Conservation (phyloP, 345 rosid genomes). For the Tarenaya hassleriana region DNA sequence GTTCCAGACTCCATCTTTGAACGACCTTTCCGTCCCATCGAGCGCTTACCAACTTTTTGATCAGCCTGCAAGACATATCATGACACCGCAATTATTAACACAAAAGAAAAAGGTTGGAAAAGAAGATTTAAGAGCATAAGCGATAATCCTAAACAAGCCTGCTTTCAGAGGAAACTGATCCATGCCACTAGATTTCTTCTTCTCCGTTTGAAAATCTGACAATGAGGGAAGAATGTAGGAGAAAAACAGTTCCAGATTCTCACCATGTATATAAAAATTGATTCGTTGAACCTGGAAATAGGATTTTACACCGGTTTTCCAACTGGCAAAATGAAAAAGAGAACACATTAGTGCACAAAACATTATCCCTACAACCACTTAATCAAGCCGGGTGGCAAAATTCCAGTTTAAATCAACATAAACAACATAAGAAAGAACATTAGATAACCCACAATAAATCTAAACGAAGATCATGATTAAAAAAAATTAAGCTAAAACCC, state of each 20-base stretch:
- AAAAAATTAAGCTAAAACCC: no score
- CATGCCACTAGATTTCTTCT: not conserved
- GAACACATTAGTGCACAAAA: conserved; percentile 15
- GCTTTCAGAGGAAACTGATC: not conserved
- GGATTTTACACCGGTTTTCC: conserved; percentile 14
- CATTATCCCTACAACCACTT: not conserved
- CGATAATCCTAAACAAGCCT: not conserved
- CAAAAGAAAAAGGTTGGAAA: not conserved
- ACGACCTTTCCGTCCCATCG: conserved; percentile 36
- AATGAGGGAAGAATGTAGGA: not conserved
- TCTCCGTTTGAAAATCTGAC: not conserved
- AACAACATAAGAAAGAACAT: conserved; percentile 16
- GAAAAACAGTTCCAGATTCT: conserved; percentile 10
- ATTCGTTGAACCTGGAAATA: conserved; percentile 4
- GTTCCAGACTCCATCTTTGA: conserved; percentile 62
- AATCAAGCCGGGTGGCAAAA: no score
- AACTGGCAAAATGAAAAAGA: conserved; percentile 22
- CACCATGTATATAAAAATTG: conserved; percentile 22
- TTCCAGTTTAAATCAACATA: no score
- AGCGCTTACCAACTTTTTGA: conserved; percentile 24
- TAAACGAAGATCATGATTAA: no score
- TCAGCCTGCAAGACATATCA: conserved; percentile 26
- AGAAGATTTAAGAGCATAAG: not conserved
- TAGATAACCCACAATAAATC: conserved; percentile 5
- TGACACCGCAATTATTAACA: not conserved